Evolutionary conservation across 2,329 filamentous ascomycete genomes (phyloP).

Genomic region (Diaporthe destruens): DNA sequence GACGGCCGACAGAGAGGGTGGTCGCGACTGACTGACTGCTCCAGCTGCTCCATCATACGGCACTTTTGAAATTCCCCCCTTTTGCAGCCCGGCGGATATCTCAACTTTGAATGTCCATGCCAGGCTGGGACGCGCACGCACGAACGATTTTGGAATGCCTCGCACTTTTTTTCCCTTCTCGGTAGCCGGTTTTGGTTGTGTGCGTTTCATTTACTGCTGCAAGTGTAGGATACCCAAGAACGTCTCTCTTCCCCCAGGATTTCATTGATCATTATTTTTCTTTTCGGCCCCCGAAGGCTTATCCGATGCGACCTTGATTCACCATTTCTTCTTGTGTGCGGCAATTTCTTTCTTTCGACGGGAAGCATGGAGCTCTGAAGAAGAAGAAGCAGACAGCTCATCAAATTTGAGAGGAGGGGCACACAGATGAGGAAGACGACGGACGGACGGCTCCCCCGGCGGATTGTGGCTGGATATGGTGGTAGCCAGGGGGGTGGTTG

Average conservation of each 20-base stretch:
- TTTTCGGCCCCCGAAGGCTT: conserved; percentile 8
- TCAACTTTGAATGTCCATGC: background rate
- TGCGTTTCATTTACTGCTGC: background rate
- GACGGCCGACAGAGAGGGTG: background rate
- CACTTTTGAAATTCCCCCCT: background rate
- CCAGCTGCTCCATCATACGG: background rate
- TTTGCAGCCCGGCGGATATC: background rate
- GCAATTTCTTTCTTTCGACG: background rate
- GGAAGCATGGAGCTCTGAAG: background rate
- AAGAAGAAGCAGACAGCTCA: background rate
- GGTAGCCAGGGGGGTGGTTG: too few species aligned
- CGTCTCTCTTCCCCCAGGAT: too few species aligned
- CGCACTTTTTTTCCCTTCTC: background rate
- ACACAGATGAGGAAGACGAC: background rate
- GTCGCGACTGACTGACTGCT: background rate
- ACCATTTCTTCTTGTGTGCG: background rate
- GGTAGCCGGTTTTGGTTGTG: background rate
- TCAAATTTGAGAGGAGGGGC: background rate
- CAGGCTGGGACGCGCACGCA: background rate
- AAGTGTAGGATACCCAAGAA: conserved; percentile 31
- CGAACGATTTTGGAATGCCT: too few species aligned
- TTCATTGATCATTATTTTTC: too few species aligned
- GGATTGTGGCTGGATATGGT: background rate
- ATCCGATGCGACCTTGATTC: background rate
- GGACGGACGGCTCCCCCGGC: background rate